Evolutionary conservation across 768 basidiomycete genomes (phyloP).

Genomic region (Kwoniella heveanensis): DNA sequence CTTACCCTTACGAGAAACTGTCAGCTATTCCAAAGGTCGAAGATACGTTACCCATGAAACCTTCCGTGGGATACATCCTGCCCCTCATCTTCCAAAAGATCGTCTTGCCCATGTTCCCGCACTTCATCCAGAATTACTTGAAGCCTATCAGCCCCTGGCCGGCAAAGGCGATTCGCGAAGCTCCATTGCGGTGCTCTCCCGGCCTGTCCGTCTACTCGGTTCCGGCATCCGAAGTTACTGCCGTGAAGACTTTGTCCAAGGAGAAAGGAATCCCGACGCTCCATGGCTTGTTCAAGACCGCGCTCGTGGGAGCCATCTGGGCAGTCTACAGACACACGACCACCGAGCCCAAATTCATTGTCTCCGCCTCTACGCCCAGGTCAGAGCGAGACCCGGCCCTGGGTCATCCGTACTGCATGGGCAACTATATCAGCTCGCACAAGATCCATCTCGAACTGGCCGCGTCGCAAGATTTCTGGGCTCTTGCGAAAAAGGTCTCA

Average conservation of each 20-base stretch:
- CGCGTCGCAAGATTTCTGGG: conserved; percentile 24
- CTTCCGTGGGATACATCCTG: conserved; percentile 12
- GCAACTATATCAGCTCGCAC: conserved; percentile 19
- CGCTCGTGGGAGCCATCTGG: conserved; percentile 22
- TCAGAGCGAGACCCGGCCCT: conserved; percentile 14
- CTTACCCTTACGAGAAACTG: conserved; percentile 21
- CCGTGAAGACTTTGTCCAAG: conserved; percentile 14
- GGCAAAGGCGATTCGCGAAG: not conserved
- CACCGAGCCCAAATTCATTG: not conserved
- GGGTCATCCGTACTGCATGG: conserved; percentile 24
- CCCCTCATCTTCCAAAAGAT: conserved; percentile 23
- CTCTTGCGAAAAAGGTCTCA: conserved; percentile 1
- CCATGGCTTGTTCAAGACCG: conserved; percentile 23
- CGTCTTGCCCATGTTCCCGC: conserved; percentile 19
- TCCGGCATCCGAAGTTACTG: conserved; percentile 2
- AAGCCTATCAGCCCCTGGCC: conserved; percentile 12
- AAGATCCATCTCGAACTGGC: not conserved
- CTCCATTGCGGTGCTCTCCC: not conserved
- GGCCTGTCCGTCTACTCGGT: conserved; percentile 10
- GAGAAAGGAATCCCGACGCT: conserved; percentile 23
- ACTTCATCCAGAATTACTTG: conserved; percentile 23
- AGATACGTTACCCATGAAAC: conserved; percentile 11
- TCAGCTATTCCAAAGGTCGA: conserved; percentile 4
- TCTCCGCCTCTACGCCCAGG: conserved; percentile 15
- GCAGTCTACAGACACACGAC: conserved; percentile 6